Conservation (phyloP, 2,329 filamentous ascomycete genomes). For the Aspergillus melleus region DNA sequence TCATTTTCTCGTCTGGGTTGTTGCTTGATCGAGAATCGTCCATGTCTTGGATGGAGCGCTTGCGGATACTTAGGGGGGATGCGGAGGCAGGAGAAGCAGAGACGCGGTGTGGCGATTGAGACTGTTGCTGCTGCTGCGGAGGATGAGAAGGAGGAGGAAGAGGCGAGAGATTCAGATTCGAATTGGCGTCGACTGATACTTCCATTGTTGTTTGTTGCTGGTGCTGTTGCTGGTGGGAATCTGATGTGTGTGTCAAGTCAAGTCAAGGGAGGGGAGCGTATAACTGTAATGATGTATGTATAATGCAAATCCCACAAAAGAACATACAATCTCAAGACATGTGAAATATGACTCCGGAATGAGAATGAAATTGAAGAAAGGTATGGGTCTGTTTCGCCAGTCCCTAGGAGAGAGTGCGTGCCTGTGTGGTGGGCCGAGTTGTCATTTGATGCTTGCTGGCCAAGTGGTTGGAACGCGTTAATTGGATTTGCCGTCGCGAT, state of each 20-base stretch:
- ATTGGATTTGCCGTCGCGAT: slow-evolving; percentile 19
- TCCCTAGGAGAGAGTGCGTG: background rate
- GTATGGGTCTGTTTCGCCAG: background rate
- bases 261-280: background rate
- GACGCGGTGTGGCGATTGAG: slow-evolving; percentile 6
- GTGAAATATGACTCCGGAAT: background rate
- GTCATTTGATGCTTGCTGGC: background rate
- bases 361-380: background rate
- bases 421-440: background rate
- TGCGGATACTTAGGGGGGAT: slow-evolving; percentile 17
- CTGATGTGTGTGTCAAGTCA: background rate
- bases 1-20: slow-evolving; percentile 7
- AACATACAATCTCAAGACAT: background rate
- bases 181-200: slow-evolving; percentile 22
- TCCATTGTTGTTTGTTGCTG: slow-evolving; percentile 7
- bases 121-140: slow-evolving; percentile 2
- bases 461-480: slow-evolving; percentile 18
- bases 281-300: background rate
- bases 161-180: slow-evolving; percentile 23
- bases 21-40: slow-evolving; percentile 10
- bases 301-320: background rate
- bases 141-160: slow-evolving; percentile 13
- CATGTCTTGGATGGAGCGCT: slow-evolving; percentile 32
- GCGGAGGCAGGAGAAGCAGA: slow-evolving; percentile 3
- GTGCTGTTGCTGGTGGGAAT: background rate